Percentiles rank a stretch among this genome's conserved stretches.
Conservation (phyloP, 2,329 filamentous ascomycete genomes). For the Rhexocercosporidium sp. region DNA sequence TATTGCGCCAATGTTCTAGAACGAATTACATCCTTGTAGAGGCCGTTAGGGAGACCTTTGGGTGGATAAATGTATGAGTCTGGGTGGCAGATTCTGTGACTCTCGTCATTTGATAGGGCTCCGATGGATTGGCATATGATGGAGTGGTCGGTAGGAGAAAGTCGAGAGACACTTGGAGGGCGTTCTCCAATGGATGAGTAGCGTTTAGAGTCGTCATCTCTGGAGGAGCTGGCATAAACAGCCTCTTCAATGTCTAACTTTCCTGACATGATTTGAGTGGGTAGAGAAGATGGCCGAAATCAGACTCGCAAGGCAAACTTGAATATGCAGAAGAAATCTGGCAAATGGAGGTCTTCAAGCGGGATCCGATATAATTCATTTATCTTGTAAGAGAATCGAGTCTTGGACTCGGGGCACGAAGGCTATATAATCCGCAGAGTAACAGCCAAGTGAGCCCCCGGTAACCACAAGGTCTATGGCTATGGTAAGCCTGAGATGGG, state of each 20-base stretch:
- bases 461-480: background rate
- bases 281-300: background rate
- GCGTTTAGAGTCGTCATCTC: background rate
- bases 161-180: conserved; percentile 7
- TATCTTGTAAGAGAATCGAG: background rate
- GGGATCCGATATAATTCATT: background rate
- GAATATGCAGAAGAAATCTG: background rate
- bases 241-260: conserved; percentile 5
- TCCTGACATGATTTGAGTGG: background rate
- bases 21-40: conserved; percentile 32
- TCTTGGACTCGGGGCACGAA: background rate
- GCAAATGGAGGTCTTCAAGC: background rate
- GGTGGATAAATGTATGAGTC: conserved; percentile 28
- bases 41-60: conserved; percentile 30
- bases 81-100: conserved; percentile 18
- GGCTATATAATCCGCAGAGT: background rate
- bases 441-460: background rate
- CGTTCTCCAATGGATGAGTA: background rate
- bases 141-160: conserved; percentile 11
- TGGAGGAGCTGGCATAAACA: background rate
- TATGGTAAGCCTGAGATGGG: conserved; percentile 6
- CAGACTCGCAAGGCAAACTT: background rate
- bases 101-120: conserved; percentile 10
- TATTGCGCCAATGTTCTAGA: conserved; percentile 22
- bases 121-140: conserved; percentile 16